Percentiles rank a stretch among this genome's conserved stretches.
These are phyloP conservation scores for Piper longum DNA, from an alignment of 164 flowering plant species.

Conservation along the genomic window DNA sequence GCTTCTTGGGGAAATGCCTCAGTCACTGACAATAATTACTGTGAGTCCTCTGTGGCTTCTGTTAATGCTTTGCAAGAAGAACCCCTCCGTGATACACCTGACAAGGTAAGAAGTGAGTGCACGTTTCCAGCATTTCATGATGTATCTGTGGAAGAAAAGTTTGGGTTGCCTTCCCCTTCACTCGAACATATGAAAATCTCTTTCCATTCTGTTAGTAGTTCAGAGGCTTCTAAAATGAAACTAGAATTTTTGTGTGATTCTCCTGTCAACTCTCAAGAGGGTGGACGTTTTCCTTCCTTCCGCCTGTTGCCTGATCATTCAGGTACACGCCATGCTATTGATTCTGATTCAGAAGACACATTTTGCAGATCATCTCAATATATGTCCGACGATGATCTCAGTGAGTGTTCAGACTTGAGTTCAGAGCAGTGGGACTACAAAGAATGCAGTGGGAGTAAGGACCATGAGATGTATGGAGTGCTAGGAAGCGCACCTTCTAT, in stretches of 20 bases:
- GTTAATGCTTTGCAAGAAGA: not conserved
- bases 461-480: conserved; percentile 38
- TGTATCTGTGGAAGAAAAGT: not conserved
- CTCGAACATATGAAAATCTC: conserved; percentile 82
- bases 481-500: conserved; percentile 32
- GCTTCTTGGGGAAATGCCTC: conserved; percentile 28
- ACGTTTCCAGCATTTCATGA: not conserved
- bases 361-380: conserved; percentile 68
- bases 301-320: conserved; percentile 60
- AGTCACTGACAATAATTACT: not conserved
- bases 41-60: not conserved
- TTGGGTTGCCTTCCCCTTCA: conserved; percentile 44
- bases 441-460: conserved; percentile 29
- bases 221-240: conserved; percentile 44
- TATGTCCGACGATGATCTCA: conserved; percentile 44
- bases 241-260: conserved; percentile 52
- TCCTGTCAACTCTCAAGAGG: conserved; percentile 28
- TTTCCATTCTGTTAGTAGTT: conserved; percentile 45
- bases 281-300: conserved; percentile 50
- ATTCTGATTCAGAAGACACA: conserved; percentile 68
- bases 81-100: not conserved
- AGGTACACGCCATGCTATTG: conserved; percentile 22
- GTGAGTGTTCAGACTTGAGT: conserved; percentile 47
- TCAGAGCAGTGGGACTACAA: conserved; percentile 75
- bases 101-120: not conserved